Evolutionary conservation across 1,284 basidiomycete species (phyloP).

Genomic region (Crepidotus sp.): DNA sequence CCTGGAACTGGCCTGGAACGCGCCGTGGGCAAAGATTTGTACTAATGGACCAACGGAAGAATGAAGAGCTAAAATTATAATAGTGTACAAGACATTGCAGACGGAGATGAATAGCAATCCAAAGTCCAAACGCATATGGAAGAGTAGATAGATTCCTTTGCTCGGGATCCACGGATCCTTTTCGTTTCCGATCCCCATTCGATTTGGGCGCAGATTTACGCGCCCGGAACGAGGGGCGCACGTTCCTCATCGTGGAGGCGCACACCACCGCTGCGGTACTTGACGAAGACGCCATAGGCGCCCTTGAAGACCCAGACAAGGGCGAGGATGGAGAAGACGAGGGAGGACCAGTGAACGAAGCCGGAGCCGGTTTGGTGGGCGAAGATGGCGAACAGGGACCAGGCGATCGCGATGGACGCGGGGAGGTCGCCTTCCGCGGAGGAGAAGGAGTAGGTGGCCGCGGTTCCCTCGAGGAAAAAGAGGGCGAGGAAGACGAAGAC

Average conservation of each 20-base stretch:
- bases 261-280: conserved; percentile 35
- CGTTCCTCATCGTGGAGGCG: conserved; percentile 79
- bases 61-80: background rate
- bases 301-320: conserved; percentile 80
- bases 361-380: conserved; percentile 52
- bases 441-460: conserved; percentile 86
- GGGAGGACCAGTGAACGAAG: conserved; percentile 86
- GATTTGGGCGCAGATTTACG: background rate
- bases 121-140: background rate
- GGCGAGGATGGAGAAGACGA: conserved; percentile 81
- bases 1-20: too few species aligned
- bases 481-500: conserved; percentile 87
- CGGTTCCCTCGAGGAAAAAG: conserved; percentile 90
- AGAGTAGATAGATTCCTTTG: background rate
- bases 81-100: conserved; percentile 1
- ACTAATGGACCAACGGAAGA: background rate
- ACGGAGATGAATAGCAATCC: background rate
- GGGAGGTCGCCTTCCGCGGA: conserved; percentile 86
- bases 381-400: conserved; percentile 80
- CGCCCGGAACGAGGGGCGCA: conserved; percentile 53
- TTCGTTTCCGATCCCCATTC: background rate
- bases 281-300: conserved; percentile 40
- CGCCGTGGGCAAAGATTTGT: background rate
- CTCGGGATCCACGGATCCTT: background rate
- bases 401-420: conserved; percentile 77